Conservation (phyloP, 2,329 filamentous ascomycete genomes). For the Xylaria digitata region DNA sequence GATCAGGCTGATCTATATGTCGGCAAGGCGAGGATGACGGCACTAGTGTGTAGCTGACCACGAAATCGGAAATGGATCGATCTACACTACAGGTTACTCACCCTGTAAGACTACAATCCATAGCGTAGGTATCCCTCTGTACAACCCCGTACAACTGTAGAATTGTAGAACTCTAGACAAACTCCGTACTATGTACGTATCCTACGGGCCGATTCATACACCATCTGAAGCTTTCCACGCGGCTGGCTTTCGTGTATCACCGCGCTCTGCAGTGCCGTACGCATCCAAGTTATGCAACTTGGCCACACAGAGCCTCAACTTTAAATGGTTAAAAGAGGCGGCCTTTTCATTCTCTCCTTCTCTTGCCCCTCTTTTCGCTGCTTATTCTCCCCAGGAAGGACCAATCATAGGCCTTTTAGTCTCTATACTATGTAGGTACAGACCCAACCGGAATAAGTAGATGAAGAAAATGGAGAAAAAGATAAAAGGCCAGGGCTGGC, state of each 20-base stretch:
- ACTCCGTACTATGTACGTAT: not conserved
- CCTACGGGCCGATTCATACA: slow-evolving; percentile 28
- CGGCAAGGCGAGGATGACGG: slow-evolving; percentile 11
- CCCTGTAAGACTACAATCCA: not conserved
- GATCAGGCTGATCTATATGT: slow-evolving; percentile 3
- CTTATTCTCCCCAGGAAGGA: not conserved
- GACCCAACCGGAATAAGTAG: too few relatives aligned
- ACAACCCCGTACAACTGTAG: too few relatives aligned
- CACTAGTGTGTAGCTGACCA: slow-evolving; percentile 1
- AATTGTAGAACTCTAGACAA: not conserved
- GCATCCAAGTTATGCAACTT: slow-evolving; percentile 18
- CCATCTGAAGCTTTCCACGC: slow-evolving; percentile 12
- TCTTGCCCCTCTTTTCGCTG: too few relatives aligned
- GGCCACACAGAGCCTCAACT: slow-evolving; percentile 31
- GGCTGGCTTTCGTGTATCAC: slow-evolving; percentile 21
- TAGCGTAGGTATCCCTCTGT: too few relatives aligned
- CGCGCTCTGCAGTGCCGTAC: slow-evolving; percentile 11
- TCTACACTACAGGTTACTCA: not conserved
- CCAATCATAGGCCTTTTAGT: too few relatives aligned
- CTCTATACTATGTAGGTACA: too few relatives aligned
- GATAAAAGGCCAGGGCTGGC: not conserved
- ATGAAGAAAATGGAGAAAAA: too few relatives aligned
- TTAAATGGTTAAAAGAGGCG: slow-evolving; percentile 3
- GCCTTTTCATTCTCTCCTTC: not conserved
- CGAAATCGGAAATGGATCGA: slow-evolving; percentile 18